phyloP scores from a whole-genome alignment of 2,329 filamentous ascomycete genomes.

The Rhinocladiella similis region DNA sequence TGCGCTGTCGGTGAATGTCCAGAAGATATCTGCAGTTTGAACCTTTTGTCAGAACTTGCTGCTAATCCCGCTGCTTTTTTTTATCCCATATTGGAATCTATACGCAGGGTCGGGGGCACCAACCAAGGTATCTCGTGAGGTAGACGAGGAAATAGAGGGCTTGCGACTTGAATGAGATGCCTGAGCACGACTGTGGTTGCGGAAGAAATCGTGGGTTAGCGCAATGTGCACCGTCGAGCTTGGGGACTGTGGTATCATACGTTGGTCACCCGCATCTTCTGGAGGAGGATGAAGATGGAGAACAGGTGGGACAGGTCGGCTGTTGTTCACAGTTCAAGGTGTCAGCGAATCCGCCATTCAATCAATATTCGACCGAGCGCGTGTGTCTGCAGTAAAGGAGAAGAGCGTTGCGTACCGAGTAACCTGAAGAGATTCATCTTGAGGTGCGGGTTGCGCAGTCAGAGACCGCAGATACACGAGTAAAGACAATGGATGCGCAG shows the following conservation, averaged over 20 bases:
- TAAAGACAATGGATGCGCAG: background rate
- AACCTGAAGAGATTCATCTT: slow-evolving; percentile 72
- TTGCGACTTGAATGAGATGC: slow-evolving; percentile 99
- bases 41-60: slow-evolving; percentile 7
- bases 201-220: slow-evolving; percentile 12
- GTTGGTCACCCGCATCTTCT: slow-evolving; percentile 93
- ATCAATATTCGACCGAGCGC: background rate
- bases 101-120: slow-evolving; percentile 15
- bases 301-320: slow-evolving; percentile 93
- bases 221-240: background rate
- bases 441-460: slow-evolving; percentile 25
- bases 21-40: slow-evolving; percentile 72
- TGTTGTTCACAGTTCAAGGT: slow-evolving; percentile 38
- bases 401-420: slow-evolving; percentile 54
- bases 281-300: slow-evolving; percentile 90
- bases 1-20: slow-evolving; percentile 72
- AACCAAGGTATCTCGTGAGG: slow-evolving; percentile 85
- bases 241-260: slow-evolving; percentile 52
- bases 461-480: slow-evolving; percentile 10
- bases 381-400: background rate
- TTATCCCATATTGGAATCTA: too few relatives aligned
- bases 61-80: too few relatives aligned
- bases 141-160: slow-evolving; percentile 93
- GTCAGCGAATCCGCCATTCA: too few relatives aligned
- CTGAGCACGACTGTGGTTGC: slow-evolving; percentile 77